Evolutionary conservation across 768 basidiomycete species (phyloP).

Genomic region (Tephrocybe sp.): DNA sequence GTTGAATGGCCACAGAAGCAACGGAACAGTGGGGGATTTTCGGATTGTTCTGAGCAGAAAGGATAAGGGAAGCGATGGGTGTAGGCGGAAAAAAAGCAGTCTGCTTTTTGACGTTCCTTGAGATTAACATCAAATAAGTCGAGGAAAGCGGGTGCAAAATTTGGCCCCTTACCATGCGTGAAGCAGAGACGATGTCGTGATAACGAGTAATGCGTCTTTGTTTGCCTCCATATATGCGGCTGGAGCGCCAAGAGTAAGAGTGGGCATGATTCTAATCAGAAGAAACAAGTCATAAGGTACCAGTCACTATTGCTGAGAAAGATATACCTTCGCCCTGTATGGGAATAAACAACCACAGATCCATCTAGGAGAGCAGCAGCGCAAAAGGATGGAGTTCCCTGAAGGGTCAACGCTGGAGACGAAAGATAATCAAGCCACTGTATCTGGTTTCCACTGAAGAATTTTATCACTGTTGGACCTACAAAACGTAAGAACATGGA

Average conservation of each 20-base stretch:
- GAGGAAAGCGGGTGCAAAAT: neutral
- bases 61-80: slow-evolving; percentile 59
- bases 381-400: slow-evolving; percentile 63
- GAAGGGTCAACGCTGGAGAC: slow-evolving; percentile 62
- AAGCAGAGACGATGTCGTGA: slow-evolving; percentile 73
- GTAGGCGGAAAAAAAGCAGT: slow-evolving; percentile 62
- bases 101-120: slow-evolving; percentile 78
- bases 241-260: slow-evolving; percentile 67
- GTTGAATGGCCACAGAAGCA: slow-evolving; percentile 61
- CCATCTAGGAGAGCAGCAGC: slow-evolving; percentile 82
- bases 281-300: neutral
- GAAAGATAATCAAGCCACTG: slow-evolving; percentile 91
- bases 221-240: slow-evolving; percentile 67
- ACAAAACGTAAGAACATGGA: neutral
- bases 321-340: slow-evolving; percentile 72
- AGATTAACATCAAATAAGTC: slow-evolving; percentile 1
- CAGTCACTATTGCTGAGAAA: slow-evolving; percentile 15
- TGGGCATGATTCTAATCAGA: slow-evolving; percentile 66
- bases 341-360: slow-evolving; percentile 78
- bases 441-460: slow-evolving; percentile 61
- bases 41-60: slow-evolving; percentile 56
- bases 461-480: slow-evolving; percentile 70
- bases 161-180: slow-evolving; percentile 61
- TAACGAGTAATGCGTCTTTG: slow-evolving; percentile 61
- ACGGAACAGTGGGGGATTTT: slow-evolving; percentile 26